Percentiles rank a stretch among this genome's conserved stretches.
Evolutionary conservation across 1,139 yeast genomes (phyloP).

Genomic region (Pichia norvegensis): DNA sequence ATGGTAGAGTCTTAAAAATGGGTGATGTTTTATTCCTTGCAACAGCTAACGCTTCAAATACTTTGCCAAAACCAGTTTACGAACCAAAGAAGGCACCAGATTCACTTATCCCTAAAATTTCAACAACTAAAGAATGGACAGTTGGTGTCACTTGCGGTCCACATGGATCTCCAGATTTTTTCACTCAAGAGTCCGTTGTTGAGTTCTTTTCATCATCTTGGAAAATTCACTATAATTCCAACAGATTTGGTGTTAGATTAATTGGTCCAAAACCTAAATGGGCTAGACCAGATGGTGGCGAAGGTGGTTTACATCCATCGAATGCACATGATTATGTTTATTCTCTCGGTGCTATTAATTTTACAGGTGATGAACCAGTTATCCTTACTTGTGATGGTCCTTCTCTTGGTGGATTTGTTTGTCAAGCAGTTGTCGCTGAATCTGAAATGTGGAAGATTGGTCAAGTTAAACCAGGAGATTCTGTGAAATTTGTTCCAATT

Average conservation of each 20-base stretch:
- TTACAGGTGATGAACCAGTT: slow-evolving; percentile 98
- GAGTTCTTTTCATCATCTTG: slow-evolving; percentile 72
- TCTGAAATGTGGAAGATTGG: slow-evolving; percentile 99
- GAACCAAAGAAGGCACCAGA: slow-evolving; percentile 54
- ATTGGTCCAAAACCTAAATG: slow-evolving; percentile 94
- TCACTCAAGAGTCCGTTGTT: slow-evolving; percentile 63
- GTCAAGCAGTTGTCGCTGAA: slow-evolving; percentile 91
- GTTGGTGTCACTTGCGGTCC: slow-evolving; percentile 97
- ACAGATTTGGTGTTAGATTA: slow-evolving; percentile 89
- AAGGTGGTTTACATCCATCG: slow-evolving; percentile 95
- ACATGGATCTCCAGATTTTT: slow-evolving; percentile 94
- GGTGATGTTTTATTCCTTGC: slow-evolving; percentile 90
- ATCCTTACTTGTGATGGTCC: slow-evolving; percentile 97
- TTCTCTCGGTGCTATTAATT: slow-evolving; percentile 91
- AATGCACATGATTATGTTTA: slow-evolving; percentile 97
- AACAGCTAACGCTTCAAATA: slow-evolving; percentile 62
- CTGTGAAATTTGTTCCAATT: slow-evolving; percentile 72
- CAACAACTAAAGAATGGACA: slow-evolving; percentile 55
- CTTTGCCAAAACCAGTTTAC: slow-evolving; percentile 62
- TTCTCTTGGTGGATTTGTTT: slow-evolving; percentile 93
- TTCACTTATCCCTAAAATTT: slow-evolving; percentile 50
- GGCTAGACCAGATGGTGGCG: slow-evolving; percentile 98
- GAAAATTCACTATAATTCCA: slow-evolving; percentile 96
- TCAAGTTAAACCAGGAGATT: slow-evolving; percentile 91
- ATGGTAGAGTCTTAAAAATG: slow-evolving; percentile 81